phyloP scores from a whole-genome alignment of 495 filamentous ascomycete genomes.

The Neurospora sp. region DNA sequence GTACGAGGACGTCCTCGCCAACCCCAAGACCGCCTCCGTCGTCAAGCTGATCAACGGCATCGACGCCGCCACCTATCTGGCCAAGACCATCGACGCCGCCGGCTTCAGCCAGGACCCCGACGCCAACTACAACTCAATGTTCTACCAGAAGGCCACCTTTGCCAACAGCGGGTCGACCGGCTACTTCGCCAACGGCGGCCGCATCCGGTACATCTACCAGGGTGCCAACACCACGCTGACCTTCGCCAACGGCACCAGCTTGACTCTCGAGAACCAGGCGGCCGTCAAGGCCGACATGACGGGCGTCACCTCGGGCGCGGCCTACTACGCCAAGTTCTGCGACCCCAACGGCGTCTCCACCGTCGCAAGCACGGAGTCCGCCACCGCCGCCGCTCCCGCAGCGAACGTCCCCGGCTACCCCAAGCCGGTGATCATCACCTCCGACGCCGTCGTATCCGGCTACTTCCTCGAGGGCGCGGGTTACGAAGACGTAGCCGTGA shows the following conservation, averaged over 20 bases:
- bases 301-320: conserved; percentile 3
- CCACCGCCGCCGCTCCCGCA: neutral
- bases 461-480: conserved; percentile 35
- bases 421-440: conserved; percentile 30
- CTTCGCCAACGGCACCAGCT: conserved; percentile 10
- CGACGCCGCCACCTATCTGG: conserved; percentile 16
- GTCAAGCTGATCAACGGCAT: conserved; percentile 23
- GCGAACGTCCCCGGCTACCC: conserved; percentile 37
- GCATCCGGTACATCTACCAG: conserved; percentile 7
- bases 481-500: conserved; percentile 30
- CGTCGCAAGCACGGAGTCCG: neutral
- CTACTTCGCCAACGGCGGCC: conserved; percentile 9
- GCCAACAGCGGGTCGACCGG: neutral
- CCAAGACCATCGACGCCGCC: conserved; percentile 7
- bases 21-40: conserved; percentile 4
- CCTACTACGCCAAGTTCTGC: conserved; percentile 15
- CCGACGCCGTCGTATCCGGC: conserved; percentile 34
- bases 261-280: conserved; percentile 9
- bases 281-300: conserved; percentile 9
- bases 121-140: conserved; percentile 23
- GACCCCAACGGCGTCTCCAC: neutral
- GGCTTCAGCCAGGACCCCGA: conserved; percentile 21
- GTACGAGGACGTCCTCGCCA: conserved; percentile 5
- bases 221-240: conserved; percentile 17
- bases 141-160: conserved; percentile 5